Base-by-base conservation (phyloP, 495 filamentous ascomycete species). In the Penicillium salamii region DNA sequence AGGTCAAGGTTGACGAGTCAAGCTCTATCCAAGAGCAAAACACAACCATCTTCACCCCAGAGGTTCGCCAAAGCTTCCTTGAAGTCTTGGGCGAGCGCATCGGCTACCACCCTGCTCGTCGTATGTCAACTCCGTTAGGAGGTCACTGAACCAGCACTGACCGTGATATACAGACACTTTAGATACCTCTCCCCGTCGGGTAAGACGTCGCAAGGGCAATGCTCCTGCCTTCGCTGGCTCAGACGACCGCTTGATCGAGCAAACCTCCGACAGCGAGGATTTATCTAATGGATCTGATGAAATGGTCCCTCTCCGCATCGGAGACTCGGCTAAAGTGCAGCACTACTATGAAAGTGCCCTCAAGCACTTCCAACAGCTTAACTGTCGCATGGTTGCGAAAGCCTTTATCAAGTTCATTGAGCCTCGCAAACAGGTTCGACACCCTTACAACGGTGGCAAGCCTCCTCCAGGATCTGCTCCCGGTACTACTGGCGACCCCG, bases 391-490 rank as follows among this genome's bases (percentile, higher is more conserved):
- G 50, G 80, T 93, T 17, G 81, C 81, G 18, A 92, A 91, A 61
- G 84, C 80, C 18, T 92, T 89, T 70, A 85, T 95, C 54, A 90
- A 87, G 58, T 78, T 83, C 20, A 84, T 95, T 5, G 86, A 89
- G 49, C 87, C 90, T 1, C 90, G 87, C 58, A 96, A 96, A 62
- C 89, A 95, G 63, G 82, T 83, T 0, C 43, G 59, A 46, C 59
- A 62, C 53, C 61, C 61, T 19, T 97, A 96, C 65, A 91, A 86
- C 19, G 77, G 80, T 14, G 78, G 84, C 34, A 65, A 63, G 45
- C 57, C 65, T 7, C 63, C 64, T 26, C 49, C 63, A 39, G 67
- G 68, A 19, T 65, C 65, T 20, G 52, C 67, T 6, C 65, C 69
- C 0, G 71, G 68, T n/a, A 51, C 66, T 14, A 69, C 63, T 17